Conservation (phyloP, 116 monocot species). For the Iris pallida region DNA sequence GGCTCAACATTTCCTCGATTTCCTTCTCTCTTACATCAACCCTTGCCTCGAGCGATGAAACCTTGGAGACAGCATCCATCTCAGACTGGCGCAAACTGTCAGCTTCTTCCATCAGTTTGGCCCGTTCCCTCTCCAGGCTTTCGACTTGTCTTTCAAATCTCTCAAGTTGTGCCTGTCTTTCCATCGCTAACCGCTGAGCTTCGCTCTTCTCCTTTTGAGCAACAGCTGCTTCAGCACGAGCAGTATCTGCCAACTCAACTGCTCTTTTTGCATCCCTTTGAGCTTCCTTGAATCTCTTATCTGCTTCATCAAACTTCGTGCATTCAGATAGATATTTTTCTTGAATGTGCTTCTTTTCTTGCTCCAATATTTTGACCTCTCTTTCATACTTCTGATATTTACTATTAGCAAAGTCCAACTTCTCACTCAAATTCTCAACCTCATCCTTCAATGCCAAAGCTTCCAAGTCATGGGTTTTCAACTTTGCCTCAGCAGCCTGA, state of each 20-base stretch:
- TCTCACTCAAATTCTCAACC: conserved; percentile 37
- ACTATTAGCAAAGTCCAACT: conserved; percentile 35
- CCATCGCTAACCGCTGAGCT: conserved; percentile 57
- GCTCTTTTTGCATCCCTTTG: conserved; percentile 74
- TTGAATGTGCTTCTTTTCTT: conserved; percentile 73
- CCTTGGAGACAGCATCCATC: conserved; percentile 50
- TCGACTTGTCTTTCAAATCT: conserved; percentile 57
- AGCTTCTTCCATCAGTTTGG: conserved; percentile 39
- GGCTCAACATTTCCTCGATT: conserved; percentile 65
- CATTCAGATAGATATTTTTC: conserved; percentile 71
- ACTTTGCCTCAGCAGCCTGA: conserved; percentile 59
- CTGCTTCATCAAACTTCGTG: conserved; percentile 71
- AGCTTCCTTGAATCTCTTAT: conserved; percentile 53
- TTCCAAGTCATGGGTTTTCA: conserved; percentile 52
- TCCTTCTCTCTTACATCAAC: conserved; percentile 76
- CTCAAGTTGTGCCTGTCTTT: conserved; percentile 64
- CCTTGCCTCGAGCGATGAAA: conserved; percentile 49
- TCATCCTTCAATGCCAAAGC: conserved; percentile 51
- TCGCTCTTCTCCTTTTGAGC: conserved; percentile 74
- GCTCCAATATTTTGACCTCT: conserved; percentile 65
- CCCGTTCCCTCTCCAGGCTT: conserved; percentile 52
- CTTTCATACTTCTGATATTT: conserved; percentile 53
- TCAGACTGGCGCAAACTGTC: conserved; percentile 44
- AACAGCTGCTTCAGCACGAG: conserved; percentile 51
- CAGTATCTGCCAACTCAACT: conserved; percentile 63